Base-by-base conservation (phyloP, 2,329 filamentous ascomycete genomes). In the Pseudogymnoascus sp. region DNA sequence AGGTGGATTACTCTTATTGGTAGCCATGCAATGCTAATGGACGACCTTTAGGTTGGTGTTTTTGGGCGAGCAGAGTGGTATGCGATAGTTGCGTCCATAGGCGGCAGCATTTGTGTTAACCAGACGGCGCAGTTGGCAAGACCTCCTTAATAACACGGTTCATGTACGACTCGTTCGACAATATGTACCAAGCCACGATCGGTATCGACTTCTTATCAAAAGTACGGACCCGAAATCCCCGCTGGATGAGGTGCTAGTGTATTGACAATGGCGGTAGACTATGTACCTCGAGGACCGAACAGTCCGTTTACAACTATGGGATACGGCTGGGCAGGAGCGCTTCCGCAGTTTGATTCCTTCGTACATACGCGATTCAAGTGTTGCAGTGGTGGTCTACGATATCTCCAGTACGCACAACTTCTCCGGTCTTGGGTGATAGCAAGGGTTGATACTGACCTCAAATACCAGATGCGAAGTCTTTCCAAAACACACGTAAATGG, bases 141-240 rank as follows among this genome's bases (percentile, higher is more conserved):
- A 99, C 94, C 33, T 99, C 94, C 64, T 80, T 99, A 70, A 99
- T 99, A 75, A 99, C 94, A 67, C 88, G 94, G 66, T 99, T 99
- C 82, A 99, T 99, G 94, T 99, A 99, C 82, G 94, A 99, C 77
- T 97, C 94, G 57, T 99, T 99, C 81, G 94, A 99, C 81, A 97
- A 96, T 78, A 97, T 93, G 82, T 99, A 99, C 79, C 94, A 99
- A 78, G 94, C 94, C 62, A 99, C 94, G 38, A 97, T 99, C 73
- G 94, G 94, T 72, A 99, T 99, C 79, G 94, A 99, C 78, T 99
- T 99, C 74, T 85, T 99, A 68, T 97, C 92, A 72, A 99, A 99
- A 88, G 91, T 90, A 80, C 74, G 76, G 53, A 62, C 53, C 35
- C 38, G 20, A 38, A 50, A n/a, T 38, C 36, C 36, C 60, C 47